phyloP scores from a whole-genome alignment of 1,284 basidiomycete genomes.

The Ganoderma multipileum region DNA sequence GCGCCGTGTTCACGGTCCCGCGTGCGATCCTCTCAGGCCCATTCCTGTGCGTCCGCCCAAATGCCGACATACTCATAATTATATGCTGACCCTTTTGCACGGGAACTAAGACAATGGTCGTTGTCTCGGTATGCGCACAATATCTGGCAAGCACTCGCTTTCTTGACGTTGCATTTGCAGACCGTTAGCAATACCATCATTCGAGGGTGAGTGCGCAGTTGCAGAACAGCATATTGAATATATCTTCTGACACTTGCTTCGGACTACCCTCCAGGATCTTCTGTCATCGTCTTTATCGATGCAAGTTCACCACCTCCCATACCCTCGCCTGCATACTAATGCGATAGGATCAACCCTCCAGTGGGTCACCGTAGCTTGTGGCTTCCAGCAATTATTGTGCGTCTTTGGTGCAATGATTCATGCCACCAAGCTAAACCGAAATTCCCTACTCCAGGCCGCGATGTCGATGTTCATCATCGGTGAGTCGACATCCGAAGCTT shows the following conservation, averaged over 20 bases:
- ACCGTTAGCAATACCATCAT: constrained; percentile 35
- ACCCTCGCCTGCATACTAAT: not conserved
- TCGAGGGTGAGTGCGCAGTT: constrained; percentile 23
- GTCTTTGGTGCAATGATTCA: not conserved
- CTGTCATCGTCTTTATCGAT: constrained; percentile 30
- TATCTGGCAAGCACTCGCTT: too few relatives aligned
- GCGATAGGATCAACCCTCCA: not conserved
- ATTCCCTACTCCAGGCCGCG: constrained; percentile 4
- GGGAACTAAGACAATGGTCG: constrained; percentile 31
- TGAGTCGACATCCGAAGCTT: not conserved
- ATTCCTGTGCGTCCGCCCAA: constrained; percentile 23
- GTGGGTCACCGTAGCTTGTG: constrained; percentile 24
- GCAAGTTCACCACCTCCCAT: too few relatives aligned
- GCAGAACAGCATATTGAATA: not conserved
- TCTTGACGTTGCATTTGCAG: too few relatives aligned
- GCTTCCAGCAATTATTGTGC: constrained; percentile 30
- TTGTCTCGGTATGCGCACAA: constrained; percentile 32
- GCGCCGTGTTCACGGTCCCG: not conserved
- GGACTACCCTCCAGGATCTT: constrained; percentile 24
- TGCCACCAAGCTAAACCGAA: not conserved
- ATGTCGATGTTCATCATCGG: constrained; percentile 24
- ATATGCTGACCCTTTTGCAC: not conserved
- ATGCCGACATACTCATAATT: not conserved
- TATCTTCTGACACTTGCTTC: not conserved
- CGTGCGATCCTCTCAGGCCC: constrained; percentile 17